phyloP scores from a whole-genome alignment of 73 alveolate species.

The Diophrys sp. region DNA sequence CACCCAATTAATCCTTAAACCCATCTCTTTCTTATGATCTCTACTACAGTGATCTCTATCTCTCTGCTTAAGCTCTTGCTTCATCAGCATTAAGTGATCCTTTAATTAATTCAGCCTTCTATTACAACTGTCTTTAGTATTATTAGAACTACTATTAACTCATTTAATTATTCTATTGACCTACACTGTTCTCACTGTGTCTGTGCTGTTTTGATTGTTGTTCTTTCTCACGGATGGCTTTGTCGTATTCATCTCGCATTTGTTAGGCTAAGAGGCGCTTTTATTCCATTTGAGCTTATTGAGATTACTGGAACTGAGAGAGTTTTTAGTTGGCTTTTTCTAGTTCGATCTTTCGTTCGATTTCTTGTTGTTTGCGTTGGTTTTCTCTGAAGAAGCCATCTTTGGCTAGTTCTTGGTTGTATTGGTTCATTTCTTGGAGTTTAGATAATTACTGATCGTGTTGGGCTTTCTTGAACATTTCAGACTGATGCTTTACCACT shows the following conservation, averaged over 20 bases:
- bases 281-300: no score
- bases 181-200: background rate
- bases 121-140: background rate
- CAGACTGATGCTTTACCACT: conserved; percentile 46
- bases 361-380: no score
- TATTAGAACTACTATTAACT: background rate
- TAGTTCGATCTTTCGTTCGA: no score
- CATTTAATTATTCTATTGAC: background rate
- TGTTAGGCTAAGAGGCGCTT: no score
- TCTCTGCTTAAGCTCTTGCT: conserved; percentile 5
- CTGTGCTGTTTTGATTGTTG: background rate
- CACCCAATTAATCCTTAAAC: conserved; percentile 1
- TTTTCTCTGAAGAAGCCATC: conserved; percentile 11
- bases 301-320: no score
- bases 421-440: background rate
- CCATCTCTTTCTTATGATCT: background rate
- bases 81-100: background rate
- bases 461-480: conserved; percentile 31
- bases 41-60: background rate
- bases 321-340: no score
- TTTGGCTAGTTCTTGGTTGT: background rate
- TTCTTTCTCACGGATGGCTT: conserved; percentile 8
- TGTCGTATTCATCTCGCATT: conserved; percentile 10
- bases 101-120: conserved; percentile 5
- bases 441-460: conserved; percentile 5